Conservation (phyloP, 2,329 filamentous ascomycete genomes). For the Grosmannia huntii region DNA sequence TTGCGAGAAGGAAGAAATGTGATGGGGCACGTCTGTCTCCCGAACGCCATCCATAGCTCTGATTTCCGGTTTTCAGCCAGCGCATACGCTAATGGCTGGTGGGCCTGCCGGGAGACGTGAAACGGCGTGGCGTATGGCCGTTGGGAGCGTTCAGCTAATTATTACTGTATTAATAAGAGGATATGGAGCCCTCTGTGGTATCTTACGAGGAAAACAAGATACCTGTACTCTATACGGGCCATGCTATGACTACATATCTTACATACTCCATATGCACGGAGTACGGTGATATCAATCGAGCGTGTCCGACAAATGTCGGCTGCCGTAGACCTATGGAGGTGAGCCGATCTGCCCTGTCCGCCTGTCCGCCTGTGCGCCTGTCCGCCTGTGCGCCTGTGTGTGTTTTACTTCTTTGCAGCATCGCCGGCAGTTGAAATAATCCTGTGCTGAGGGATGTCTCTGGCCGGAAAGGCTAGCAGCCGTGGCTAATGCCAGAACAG, state of each 20-base stretch:
- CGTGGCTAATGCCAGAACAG: not conserved
- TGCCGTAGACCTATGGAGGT: not conserved
- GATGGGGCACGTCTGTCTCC: not conserved
- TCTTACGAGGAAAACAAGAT: not conserved
- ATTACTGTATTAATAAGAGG: not conserved
- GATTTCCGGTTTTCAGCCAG: too few species aligned
- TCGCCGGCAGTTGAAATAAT: not conserved
- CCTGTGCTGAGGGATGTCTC: not conserved
- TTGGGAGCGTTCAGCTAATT: not conserved
- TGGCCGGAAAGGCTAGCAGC: not conserved
- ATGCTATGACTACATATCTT: not conserved
- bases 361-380: too few species aligned
- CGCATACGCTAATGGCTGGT: not conserved
- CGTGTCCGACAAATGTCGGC: not conserved
- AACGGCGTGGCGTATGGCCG: slow-evolving; percentile 1
- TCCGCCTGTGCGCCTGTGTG: too few species aligned
- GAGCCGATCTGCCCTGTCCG: not conserved
- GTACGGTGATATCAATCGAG: not conserved
- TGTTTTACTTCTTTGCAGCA: not conserved
- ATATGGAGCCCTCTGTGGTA: too few species aligned
- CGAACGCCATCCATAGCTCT: not conserved
- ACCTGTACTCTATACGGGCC: not conserved
- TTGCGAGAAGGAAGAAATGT: not conserved
- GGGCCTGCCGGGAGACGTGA: not conserved
- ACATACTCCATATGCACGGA: not conserved